Evolutionary conservation across 306 rosid genomes (phyloP).

Genomic region (peach (Prunus persica)): Prunus_persica_NCBIv2 NC_034010.1:22447501-22448000

Average conservation of each 20-base stretch:
- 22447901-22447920: background rate
- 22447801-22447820: constrained; percentile 39
- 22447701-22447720: constrained; percentile 63
- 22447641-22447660: constrained; percentile 2
- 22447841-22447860: constrained; percentile 61
- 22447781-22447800: constrained; percentile 35
- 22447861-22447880: constrained; percentile 69
- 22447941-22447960: background rate
- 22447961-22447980: too few species aligned
- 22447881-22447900: constrained; percentile 74
- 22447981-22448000: background rate
- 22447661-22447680: constrained; percentile 61
- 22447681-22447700: constrained; percentile 61
- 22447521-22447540: background rate
- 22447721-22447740: constrained; percentile 68
- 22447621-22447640: constrained; percentile 1
- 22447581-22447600: constrained; percentile 14
- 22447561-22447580: background rate
- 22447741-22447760: constrained; percentile 63
- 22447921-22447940: background rate
- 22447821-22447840: constrained; percentile 41
- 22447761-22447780: constrained; percentile 34
- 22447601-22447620: background rate
- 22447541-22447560: constrained; percentile 9
- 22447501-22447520: constrained; percentile 12